A percentile compares a stretch with the other conserved stretches of the same genome.
These are phyloP conservation scores for Inosperma sp. DNA, from an alignment of 768 basidiomycete genomes.

Conservation along the genomic window DNA sequence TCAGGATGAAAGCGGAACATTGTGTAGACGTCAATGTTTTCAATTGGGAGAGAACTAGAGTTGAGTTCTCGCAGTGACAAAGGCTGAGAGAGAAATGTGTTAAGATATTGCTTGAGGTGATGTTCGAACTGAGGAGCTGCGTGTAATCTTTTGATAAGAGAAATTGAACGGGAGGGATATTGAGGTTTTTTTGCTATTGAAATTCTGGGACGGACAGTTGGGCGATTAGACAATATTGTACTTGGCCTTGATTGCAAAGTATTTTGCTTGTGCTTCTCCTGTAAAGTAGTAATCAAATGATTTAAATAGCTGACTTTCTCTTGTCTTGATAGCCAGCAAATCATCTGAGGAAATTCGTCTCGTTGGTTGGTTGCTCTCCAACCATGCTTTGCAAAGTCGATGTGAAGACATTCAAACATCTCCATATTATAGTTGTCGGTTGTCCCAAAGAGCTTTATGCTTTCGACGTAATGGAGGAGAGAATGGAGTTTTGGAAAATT, in stretches of 20 bases:
- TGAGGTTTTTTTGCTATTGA: slow-evolving; percentile 8
- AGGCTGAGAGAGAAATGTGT: slow-evolving; percentile 16
- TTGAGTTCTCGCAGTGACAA: not conserved
- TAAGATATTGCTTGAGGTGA: slow-evolving; percentile 23
- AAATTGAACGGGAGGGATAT: slow-evolving; percentile 13
- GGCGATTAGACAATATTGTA: too few relatives aligned
- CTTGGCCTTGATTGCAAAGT: too few relatives aligned
- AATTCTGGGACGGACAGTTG: too few relatives aligned
- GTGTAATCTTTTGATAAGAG: slow-evolving; percentile 10
- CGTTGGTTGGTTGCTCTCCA: slow-evolving; percentile 24
- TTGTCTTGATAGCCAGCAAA: slow-evolving; percentile 28
- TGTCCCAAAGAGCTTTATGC: slow-evolving; percentile 14
- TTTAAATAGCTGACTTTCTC: slow-evolving; percentile 27
- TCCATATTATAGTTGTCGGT: slow-evolving; percentile 24
- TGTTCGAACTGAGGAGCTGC: slow-evolving; percentile 20
- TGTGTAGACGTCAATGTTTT: slow-evolving; percentile 16
- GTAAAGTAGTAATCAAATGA: not conserved
- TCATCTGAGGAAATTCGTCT: slow-evolving; percentile 36
- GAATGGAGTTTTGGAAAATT: slow-evolving; percentile 12
- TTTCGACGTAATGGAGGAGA: not conserved
- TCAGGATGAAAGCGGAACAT: slow-evolving; percentile 20
- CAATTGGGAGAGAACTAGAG: slow-evolving; percentile 12
- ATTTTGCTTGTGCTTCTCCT: not conserved
- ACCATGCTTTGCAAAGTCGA: slow-evolving; percentile 35
- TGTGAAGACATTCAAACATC: slow-evolving; percentile 32